Evolutionary conservation across 2,329 filamentous ascomycete species (phyloP).

Genomic region (Trichoderma semiorbis): DNA sequence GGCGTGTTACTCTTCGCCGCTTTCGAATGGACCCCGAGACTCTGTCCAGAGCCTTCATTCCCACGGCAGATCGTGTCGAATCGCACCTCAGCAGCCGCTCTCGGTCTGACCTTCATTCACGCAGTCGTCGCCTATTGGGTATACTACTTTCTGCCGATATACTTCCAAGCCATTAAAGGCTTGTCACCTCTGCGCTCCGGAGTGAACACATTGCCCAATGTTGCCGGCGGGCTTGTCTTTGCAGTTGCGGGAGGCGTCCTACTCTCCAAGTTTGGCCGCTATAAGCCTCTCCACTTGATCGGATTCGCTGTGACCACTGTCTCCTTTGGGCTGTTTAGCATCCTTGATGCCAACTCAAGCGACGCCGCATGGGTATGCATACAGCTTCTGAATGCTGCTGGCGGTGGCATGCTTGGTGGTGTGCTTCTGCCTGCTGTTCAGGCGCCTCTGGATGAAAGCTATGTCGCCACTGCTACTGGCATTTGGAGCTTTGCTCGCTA

Average conservation of each 20-base stretch:
- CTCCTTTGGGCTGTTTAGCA: not conserved
- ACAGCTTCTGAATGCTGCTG: not conserved
- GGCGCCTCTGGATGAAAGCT: not conserved
- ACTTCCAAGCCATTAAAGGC: slow-evolving; percentile 3
- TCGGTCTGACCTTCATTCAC: not conserved
- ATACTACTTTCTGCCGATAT: slow-evolving; percentile 4
- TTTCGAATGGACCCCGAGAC: not conserved
- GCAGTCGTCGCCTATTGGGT: not conserved
- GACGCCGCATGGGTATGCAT: not conserved
- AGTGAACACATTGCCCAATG: not conserved
- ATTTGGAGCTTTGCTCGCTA: not conserved
- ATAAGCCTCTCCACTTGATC: not conserved
- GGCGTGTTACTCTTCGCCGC: slow-evolving; percentile 14
- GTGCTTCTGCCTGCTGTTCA: not conserved
- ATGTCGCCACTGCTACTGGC: not conserved
- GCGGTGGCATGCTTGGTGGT: not conserved
- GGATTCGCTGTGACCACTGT: not conserved
- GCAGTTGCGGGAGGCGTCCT: not conserved
- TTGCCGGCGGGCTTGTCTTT: not conserved
- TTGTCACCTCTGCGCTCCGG: not conserved
- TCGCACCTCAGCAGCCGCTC: slow-evolving; percentile 5
- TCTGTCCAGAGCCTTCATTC: not conserved
- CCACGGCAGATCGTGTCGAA: not conserved
- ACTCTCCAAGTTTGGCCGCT: not conserved
- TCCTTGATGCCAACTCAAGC: not conserved